Evolutionary conservation across 371 early-diverging fungal species (phyloP).

Genomic region (Blakeslea trispora): DNA sequence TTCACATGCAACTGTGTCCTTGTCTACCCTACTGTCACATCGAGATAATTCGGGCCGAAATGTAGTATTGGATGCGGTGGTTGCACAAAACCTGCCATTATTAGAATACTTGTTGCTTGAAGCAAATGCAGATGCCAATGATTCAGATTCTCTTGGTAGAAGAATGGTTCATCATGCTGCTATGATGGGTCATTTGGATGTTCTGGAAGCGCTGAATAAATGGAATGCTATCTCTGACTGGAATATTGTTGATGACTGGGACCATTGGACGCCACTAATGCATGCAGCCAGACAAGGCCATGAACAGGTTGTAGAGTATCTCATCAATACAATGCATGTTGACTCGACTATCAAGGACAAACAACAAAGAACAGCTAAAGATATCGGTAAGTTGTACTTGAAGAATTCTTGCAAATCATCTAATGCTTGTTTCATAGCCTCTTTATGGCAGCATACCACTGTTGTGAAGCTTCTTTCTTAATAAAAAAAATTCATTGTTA

Average conservation of each 20-base stretch:
- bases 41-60: slow-evolving; percentile 51
- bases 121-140: slow-evolving; percentile 39
- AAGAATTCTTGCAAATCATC: not conserved
- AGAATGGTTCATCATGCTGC: slow-evolving; percentile 53
- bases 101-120: slow-evolving; percentile 28
- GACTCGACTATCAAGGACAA: slow-evolving; percentile 32
- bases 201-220: slow-evolving; percentile 24
- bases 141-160: slow-evolving; percentile 45
- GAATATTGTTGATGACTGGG: slow-evolving; percentile 50
- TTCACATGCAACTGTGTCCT: slow-evolving; percentile 17
- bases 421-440: slow-evolving; percentile 9
- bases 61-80: slow-evolving; percentile 45
- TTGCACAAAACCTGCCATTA: slow-evolving; percentile 37
- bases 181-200: slow-evolving; percentile 45
- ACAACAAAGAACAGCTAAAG: slow-evolving; percentile 41
- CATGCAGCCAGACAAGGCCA: slow-evolving; percentile 52
- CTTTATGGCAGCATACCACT: slow-evolving; percentile 14
- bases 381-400: slow-evolving; percentile 36
- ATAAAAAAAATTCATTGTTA: no score
- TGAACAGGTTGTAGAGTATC: slow-evolving; percentile 27
- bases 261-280: slow-evolving; percentile 54
- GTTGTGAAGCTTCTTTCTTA: slow-evolving; percentile 1
- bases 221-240: slow-evolving; percentile 11
- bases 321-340: slow-evolving; percentile 30
- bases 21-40: slow-evolving; percentile 20